These are phyloP conservation scores for Chondrostereum purpureum DNA, from an alignment of 1,284 basidiomycete species.

Conservation along the genomic window DNA sequence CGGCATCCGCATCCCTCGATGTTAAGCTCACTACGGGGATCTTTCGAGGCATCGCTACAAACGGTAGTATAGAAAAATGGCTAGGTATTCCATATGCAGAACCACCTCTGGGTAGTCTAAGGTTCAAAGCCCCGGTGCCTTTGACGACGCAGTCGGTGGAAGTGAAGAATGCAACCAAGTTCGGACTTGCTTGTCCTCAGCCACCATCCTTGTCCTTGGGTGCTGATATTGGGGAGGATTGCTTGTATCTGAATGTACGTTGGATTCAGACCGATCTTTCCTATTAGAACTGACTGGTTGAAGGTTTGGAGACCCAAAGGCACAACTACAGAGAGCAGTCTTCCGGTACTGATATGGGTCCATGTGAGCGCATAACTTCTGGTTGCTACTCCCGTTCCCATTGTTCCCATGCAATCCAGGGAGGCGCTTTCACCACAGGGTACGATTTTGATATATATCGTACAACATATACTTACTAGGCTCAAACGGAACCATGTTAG, in stretches of 20 bases:
- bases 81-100: conserved; percentile 65
- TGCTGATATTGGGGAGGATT: conserved; percentile 48
- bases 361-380: conserved; percentile 29
- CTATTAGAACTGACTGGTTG: background rate
- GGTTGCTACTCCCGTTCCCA: too few species aligned
- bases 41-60: conserved; percentile 36
- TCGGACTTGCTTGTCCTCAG: conserved; percentile 57
- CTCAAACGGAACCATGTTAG: conserved; percentile 1
- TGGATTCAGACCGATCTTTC: background rate
- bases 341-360: conserved; percentile 49
- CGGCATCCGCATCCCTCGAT: conserved; percentile 22
- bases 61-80: conserved; percentile 44
- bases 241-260: conserved; percentile 47
- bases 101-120: conserved; percentile 45
- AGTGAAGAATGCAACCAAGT: conserved; percentile 39
- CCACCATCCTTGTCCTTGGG: conserved; percentile 31
- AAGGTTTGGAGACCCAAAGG: conserved; percentile 38
- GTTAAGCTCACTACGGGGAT: conserved; percentile 35
- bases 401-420: conserved; percentile 26
- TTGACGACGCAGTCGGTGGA: conserved; percentile 28
- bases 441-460: too few species aligned
- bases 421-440: conserved; percentile 43
- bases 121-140: conserved; percentile 55
- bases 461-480: too few species aligned
- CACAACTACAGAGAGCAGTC: conserved; percentile 24